Conservation (phyloP, 2,329 filamentous ascomycete species). For the Pseudocercospora macadamiae region DNA sequence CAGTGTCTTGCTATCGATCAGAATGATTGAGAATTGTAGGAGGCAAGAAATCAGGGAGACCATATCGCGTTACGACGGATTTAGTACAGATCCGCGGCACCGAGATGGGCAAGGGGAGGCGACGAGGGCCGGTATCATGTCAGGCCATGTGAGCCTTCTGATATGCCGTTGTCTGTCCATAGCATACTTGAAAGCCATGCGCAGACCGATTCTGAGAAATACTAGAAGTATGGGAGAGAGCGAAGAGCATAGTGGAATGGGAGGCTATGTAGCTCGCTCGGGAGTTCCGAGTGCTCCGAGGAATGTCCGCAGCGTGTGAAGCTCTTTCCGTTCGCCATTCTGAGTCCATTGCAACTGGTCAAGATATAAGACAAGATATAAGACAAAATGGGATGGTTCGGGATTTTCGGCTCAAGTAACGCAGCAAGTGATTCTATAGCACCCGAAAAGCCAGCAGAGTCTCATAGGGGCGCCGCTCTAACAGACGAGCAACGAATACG, state of each 20-base stretch:
- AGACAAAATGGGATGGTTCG: conserved; percentile 34
- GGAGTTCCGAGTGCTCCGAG: conserved; percentile 1
- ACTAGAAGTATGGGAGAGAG: background rate
- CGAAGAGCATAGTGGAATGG: too few species aligned
- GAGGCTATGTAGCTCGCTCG: background rate
- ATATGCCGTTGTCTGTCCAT: too few species aligned
- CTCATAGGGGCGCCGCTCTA: conserved; percentile 24
- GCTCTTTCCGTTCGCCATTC: background rate
- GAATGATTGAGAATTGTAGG: too few species aligned
- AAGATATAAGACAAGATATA: background rate
- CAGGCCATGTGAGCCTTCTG: too few species aligned
- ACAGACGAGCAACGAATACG: conserved; percentile 35
- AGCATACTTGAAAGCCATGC: too few species aligned
- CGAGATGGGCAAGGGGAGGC: background rate
- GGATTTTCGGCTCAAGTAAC: conserved; percentile 25
- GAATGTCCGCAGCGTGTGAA: conserved; percentile 14
- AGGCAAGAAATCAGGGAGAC: too few species aligned
- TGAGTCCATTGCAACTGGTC: background rate
- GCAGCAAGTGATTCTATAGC: background rate
- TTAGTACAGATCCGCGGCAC: background rate
- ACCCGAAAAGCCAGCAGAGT: background rate
- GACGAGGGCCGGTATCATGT: background rate
- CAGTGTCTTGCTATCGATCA: too few species aligned
- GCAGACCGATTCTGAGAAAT: too few species aligned
- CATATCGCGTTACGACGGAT: too few species aligned